Evolutionary conservation across 2,329 filamentous ascomycete genomes (phyloP), one percentile per base, ranked within the genome.

Genomic region (Cladobotryum protrusum): DNA sequence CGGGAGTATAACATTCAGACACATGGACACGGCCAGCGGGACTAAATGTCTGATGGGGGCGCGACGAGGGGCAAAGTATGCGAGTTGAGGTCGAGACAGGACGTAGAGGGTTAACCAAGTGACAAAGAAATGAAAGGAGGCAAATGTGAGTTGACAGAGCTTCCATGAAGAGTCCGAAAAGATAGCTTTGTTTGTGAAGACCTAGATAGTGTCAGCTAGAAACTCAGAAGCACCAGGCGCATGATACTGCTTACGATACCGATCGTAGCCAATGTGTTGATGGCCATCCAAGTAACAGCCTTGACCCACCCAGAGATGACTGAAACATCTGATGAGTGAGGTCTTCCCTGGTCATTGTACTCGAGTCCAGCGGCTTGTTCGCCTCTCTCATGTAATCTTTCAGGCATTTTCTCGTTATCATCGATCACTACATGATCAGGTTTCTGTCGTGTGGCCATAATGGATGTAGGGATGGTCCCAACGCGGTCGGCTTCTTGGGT

Each of bases 101-200:
- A 76, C 64, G 62, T 73, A 82, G n/a, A 87, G 74, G 9, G 82
- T 83, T 3, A 79, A 59, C 66, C 76, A 83, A 20, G 83, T 87
- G 61, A 85, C 71, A 60, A 79, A 71, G 68, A 87, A 87, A 67
- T 87, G 83, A 66, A 86, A 85, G 48, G 79, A 72, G 44, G 83
- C 83, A 59, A 87, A 87, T 34, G 78, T 77, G 45, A 85, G 75
- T 64, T 86, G 83, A 52, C 74, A 77, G 29, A 81, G 72, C 60
- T 80, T 81, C 60, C 84, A 72, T 13, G 74, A 76, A 14, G 77
- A 76, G 54, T 84, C 78, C 19, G 77, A 78, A 69, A 86, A 86
- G 64, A 87, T 84, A 54, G 76, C 77, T 66, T 86, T 86, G 69
- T 86, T 86, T 39, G 80, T 82, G 62, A 86, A 86, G 60, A 87